These are phyloP conservation scores for Russula sp. DNA, from an alignment of 768 basidiomycete genomes.

Conservation along the genomic window DNA sequence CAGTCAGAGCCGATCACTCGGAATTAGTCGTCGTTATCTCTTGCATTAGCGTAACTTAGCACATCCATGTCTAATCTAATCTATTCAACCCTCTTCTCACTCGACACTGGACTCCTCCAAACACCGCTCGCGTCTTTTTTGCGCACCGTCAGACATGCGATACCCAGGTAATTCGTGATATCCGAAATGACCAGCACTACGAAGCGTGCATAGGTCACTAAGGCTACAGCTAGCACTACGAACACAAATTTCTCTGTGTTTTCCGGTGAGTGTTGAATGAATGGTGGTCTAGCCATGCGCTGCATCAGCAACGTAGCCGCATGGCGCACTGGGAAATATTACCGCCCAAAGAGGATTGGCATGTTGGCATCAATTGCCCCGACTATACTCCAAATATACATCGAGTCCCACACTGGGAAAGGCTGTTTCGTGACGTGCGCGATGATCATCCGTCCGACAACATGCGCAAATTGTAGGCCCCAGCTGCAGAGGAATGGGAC, in stretches of 20 bases:
- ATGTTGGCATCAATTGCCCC: conserved; percentile 82
- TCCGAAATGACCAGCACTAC: conserved; percentile 77
- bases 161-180: conserved; percentile 87
- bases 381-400: conserved; percentile 77
- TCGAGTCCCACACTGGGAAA: conserved; percentile 84
- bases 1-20: neutral
- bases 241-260: conserved; percentile 68
- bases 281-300: conserved; percentile 43
- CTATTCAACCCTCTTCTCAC: conserved; percentile 15
- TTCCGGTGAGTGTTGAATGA: conserved; percentile 64
- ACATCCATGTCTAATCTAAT: neutral
- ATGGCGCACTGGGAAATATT: conserved; percentile 26
- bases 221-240: conserved; percentile 59
- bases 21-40: neutral
- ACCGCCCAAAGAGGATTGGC: conserved; percentile 62
- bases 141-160: conserved; percentile 90
- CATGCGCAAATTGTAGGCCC: conserved; percentile 88
- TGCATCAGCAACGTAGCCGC: neutral
- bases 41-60: neutral
- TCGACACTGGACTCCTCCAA: conserved; percentile 41
- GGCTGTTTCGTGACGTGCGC: conserved; percentile 81
- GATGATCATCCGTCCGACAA: conserved; percentile 89
- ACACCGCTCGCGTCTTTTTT: conserved; percentile 70
- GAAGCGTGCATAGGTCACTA: conserved; percentile 70
- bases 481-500: conserved; percentile 87